These are phyloP conservation scores for Inga oerstediana DNA, from an alignment of 306 rosid genomes.

Conservation along the genomic window DNA sequence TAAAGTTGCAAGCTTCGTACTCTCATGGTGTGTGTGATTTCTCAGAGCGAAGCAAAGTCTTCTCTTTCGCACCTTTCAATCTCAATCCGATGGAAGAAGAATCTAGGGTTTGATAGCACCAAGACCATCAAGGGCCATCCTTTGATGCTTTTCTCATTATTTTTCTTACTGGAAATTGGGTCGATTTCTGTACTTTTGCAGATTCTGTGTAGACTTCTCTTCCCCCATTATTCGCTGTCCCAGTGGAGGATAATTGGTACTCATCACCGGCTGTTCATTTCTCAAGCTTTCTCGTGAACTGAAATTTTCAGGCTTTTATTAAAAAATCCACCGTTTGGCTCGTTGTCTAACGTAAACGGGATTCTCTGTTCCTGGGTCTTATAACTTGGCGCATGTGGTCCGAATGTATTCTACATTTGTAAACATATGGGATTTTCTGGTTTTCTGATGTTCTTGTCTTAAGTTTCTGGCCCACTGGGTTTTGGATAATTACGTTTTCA, in stretches of 20 bases:
- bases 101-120: conserved; percentile 85
- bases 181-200: conserved; percentile 20
- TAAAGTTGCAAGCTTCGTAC: conserved; percentile 68
- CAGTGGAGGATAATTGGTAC: conserved; percentile 41
- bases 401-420: conserved; percentile 43
- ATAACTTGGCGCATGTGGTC: conserved; percentile 37
- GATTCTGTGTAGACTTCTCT: conserved; percentile 17
- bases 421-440: conserved; percentile 30
- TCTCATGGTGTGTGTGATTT: conserved; percentile 63
- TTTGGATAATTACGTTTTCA: conserved; percentile 30
- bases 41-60: conserved; percentile 70
- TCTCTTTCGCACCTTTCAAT: conserved; percentile 75
- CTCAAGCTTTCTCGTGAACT: conserved; percentile 21
- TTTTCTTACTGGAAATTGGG: conserved; percentile 31
- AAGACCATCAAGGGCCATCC: conserved; percentile 65
- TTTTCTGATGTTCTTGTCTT: conserved; percentile 37
- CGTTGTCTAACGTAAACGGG: conserved; percentile 52
- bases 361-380: conserved; percentile 42
- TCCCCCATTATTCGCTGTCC: conserved; percentile 15
- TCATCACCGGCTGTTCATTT: conserved; percentile 43
- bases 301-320: conserved; percentile 36
- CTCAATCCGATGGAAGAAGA: conserved; percentile 64
- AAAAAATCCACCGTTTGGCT: conserved; percentile 30
- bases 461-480: conserved; percentile 27
- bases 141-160: conserved; percentile 43